Evolutionary conservation across 31 red algal genomes (phyloP).

Genomic region (Porphyra umbilicalis): DNA sequence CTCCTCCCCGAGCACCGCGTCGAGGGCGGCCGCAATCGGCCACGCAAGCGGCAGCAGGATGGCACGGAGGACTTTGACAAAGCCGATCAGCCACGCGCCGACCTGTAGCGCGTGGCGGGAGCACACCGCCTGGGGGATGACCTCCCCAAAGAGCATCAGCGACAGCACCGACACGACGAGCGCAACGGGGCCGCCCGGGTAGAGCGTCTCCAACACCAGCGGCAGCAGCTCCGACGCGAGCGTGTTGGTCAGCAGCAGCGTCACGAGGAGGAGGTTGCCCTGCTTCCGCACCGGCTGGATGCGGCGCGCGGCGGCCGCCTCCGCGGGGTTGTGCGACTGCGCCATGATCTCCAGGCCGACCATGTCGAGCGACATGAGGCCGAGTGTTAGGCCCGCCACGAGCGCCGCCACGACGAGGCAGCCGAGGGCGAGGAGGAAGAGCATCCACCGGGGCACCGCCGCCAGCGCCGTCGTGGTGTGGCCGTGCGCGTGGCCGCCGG

Average conservation of each 20-base stretch:
- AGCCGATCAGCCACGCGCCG: slow-evolving; percentile 57
- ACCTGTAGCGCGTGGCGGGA: slow-evolving; percentile 75
- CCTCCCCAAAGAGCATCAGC: slow-evolving; percentile 91
- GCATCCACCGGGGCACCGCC: background rate
- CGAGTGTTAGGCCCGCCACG: slow-evolving; percentile 81
- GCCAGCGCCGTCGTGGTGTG: background rate
- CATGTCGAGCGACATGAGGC: slow-evolving; percentile 91
- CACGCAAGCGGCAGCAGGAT: slow-evolving; percentile 56
- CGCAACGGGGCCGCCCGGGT: slow-evolving; percentile 72
- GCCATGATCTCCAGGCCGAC: slow-evolving; percentile 64
- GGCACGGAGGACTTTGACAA: slow-evolving; percentile 52
- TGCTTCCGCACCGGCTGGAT: slow-evolving; percentile 72
- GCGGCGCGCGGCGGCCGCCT: slow-evolving; percentile 32
- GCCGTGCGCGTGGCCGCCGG: background rate
- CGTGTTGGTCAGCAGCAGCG: slow-evolving; percentile 87
- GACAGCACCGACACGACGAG: slow-evolving; percentile 68
- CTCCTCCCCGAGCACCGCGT: slow-evolving; percentile 78
- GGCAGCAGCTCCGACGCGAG: slow-evolving; percentile 86
- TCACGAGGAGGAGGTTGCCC: slow-evolving; percentile 87
- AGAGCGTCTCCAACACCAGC: slow-evolving; percentile 83
- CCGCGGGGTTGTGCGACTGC: slow-evolving; percentile 35
- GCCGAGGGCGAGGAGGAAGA: slow-evolving; percentile 34
- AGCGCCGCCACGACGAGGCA: slow-evolving; percentile 72
- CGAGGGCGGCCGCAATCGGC: slow-evolving; percentile 71
- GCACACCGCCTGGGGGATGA: slow-evolving; percentile 84